phyloP scores from a whole-genome alignment of 257 asterid genomes.

The Echites panduratus region DNA sequence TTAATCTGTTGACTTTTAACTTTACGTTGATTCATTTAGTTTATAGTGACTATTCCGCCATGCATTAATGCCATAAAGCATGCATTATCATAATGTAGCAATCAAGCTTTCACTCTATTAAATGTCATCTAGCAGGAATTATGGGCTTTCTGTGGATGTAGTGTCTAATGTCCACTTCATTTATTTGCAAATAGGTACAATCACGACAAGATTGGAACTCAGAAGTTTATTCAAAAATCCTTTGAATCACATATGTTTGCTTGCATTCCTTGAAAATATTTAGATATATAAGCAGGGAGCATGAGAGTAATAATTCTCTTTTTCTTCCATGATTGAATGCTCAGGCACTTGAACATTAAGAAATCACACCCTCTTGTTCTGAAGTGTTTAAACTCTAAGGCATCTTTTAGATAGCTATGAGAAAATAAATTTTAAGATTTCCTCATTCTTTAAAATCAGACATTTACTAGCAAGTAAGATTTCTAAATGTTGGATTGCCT shows the following conservation, averaged over 20 bases:
- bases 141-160: neutral
- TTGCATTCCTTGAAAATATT: neutral
- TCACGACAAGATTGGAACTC: too few species aligned
- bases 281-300: too few species aligned
- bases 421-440: neutral
- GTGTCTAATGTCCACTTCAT: neutral
- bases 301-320: neutral
- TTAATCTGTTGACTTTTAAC: neutral
- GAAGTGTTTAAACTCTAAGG: too few species aligned
- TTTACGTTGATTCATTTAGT: neutral
- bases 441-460: neutral
- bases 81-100: too few species aligned
- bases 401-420: neutral
- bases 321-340: neutral
- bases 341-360: neutral
- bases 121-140: neutral
- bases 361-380: too few species aligned
- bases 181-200: neutral
- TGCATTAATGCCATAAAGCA: neutral
- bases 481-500: neutral
- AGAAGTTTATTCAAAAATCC: too few species aligned
- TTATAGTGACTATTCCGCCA: neutral
- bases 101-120: neutral
- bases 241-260: too few species aligned
- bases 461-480: neutral